These are phyloP conservation scores for Podochytrium sp. DNA, from an alignment of 192 early-diverging fungal genomes.

Conservation along the genomic window DNA sequence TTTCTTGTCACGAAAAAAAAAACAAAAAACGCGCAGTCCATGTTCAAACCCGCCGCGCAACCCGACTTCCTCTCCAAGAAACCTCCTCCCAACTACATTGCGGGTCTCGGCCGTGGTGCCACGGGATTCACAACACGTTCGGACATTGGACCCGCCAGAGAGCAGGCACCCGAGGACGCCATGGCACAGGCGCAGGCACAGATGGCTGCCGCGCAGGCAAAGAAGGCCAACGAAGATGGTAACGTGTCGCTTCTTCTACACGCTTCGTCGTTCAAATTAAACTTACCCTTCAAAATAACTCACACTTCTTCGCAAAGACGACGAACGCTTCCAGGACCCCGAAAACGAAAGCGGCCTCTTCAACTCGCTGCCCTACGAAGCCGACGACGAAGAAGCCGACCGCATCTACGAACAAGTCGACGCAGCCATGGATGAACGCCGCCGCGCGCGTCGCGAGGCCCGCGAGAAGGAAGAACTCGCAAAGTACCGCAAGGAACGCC, in stretches of 20 bases:
- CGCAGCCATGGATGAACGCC: constrained; percentile 85
- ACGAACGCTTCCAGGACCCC: constrained; percentile 82
- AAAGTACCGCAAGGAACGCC: constrained; percentile 66
- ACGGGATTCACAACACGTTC: constrained; percentile 98
- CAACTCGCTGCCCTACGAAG: constrained; percentile 83
- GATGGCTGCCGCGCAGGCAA: constrained; percentile 34
- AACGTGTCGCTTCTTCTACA: not conserved
- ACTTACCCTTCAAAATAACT: not conserved
- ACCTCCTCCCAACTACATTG: constrained; percentile 95
- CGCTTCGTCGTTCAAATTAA: not conserved
- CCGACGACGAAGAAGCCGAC: constrained; percentile 98
- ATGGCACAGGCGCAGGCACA: constrained; percentile 29
- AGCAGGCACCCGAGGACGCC: constrained; percentile 49
- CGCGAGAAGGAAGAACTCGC: constrained; percentile 74
- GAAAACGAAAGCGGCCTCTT: constrained; percentile 95
- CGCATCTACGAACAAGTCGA: constrained; percentile 89
- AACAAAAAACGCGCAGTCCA: too few species aligned
- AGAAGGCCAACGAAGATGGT: constrained; percentile 32
- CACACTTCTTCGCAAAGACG: constrained; percentile 43
- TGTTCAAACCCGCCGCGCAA: not conserved
- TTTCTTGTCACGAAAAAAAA: too few species aligned
- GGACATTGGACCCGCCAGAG: constrained; percentile 95
- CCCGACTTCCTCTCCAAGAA: constrained; percentile 89
- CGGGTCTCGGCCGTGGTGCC: constrained; percentile 95
- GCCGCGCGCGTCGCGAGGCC: constrained; percentile 74